phyloP scores from a whole-genome alignment of 441 rosid genomes.

The Populus trichocarpa region DNA sequence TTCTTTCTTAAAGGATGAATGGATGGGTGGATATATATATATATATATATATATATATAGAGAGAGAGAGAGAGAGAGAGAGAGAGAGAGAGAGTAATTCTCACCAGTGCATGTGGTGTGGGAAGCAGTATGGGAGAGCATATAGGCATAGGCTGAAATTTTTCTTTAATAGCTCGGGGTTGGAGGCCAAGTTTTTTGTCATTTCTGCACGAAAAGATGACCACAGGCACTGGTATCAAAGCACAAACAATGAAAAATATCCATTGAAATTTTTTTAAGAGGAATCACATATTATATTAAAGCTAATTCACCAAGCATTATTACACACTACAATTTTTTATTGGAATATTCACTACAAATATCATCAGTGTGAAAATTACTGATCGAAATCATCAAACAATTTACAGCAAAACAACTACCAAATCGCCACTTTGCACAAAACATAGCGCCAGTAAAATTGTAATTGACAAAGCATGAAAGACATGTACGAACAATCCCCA shows the following conservation, averaged over 20 bases:
- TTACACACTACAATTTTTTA: not conserved
- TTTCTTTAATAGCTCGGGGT: constrained; percentile 60
- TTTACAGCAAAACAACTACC: not conserved
- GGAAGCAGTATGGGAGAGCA: constrained; percentile 87
- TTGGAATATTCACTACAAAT: not conserved
- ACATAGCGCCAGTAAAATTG: not conserved
- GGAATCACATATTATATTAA: not conserved
- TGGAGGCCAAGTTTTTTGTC: constrained; percentile 62
- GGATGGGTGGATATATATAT: too few relatives aligned
- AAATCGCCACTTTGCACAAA: not conserved
- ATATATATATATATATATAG: not conserved
- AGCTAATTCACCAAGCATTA: not conserved
- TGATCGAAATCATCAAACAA: not conserved
- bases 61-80: constrained; percentile 5
- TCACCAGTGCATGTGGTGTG: constrained; percentile 91
- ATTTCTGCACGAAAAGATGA: constrained; percentile 43
- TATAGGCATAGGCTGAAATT: constrained; percentile 93
- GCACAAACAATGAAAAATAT: constrained; percentile 7
- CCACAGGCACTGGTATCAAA: constrained; percentile 20
- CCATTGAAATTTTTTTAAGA: not conserved
- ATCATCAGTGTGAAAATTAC: not conserved
- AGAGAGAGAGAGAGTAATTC: constrained; percentile 14
- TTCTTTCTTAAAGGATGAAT: not conserved
- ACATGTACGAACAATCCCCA: not conserved
- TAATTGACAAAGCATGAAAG: not conserved